These are phyloP conservation scores for Marsdenia floribunda DNA, from an alignment of 257 asterid species.

Conservation along the genomic window DNA sequence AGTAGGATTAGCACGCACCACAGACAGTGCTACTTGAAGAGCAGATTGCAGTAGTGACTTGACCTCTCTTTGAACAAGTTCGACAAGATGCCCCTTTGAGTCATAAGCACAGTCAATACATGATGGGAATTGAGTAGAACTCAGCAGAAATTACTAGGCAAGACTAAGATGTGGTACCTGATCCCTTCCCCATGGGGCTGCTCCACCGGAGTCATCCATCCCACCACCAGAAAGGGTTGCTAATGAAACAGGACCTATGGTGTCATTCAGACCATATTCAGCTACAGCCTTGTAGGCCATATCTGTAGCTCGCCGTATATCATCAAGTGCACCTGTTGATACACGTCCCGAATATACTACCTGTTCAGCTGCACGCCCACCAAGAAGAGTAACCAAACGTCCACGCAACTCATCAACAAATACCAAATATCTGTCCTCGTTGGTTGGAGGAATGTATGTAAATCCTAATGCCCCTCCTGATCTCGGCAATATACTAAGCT, in stretches of 20 bases:
- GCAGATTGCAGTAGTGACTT: slow-evolving; percentile 81
- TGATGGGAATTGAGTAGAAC: neutral
- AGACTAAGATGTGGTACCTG: slow-evolving; percentile 45
- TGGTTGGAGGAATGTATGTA: slow-evolving; percentile 87
- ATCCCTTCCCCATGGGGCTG: slow-evolving; percentile 83
- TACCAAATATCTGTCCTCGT: slow-evolving; percentile 92
- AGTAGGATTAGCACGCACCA: slow-evolving; percentile 85
- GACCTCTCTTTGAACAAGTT: slow-evolving; percentile 92
- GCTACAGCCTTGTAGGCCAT: slow-evolving; percentile 99
- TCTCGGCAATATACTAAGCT: slow-evolving; percentile 98
- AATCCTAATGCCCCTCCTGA: slow-evolving; percentile 98
- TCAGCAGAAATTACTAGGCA: slow-evolving; percentile 5
- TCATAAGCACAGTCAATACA: slow-evolving; percentile 14
- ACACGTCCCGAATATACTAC: slow-evolving; percentile 90
- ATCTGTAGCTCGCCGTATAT: slow-evolving; percentile 94
- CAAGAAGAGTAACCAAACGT: slow-evolving; percentile 93
- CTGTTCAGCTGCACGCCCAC: slow-evolving; percentile 99
- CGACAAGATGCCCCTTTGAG: slow-evolving; percentile 87
- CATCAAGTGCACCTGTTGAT: slow-evolving; percentile 99
- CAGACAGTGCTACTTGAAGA: slow-evolving; percentile 82
- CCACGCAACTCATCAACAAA: slow-evolving; percentile 96
- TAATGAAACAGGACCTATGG: slow-evolving; percentile 84
- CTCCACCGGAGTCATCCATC: slow-evolving; percentile 82
- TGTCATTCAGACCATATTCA: slow-evolving; percentile 86
- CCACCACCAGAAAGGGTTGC: slow-evolving; percentile 92